Conservation (phyloP, 805 yeast genomes). For the Starmerella riodocensis region DNA sequence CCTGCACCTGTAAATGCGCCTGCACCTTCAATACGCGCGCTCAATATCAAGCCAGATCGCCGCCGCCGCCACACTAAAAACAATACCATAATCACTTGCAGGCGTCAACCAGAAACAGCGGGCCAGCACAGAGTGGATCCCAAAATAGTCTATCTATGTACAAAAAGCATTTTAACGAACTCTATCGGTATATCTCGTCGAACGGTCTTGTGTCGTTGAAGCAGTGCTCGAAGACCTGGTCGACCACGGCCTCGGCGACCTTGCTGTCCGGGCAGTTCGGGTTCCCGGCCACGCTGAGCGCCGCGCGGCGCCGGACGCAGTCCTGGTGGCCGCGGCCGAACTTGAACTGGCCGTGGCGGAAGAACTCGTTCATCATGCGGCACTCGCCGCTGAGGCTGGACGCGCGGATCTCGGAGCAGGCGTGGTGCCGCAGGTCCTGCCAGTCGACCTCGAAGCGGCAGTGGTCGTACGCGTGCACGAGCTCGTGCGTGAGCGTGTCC, state of each 20-base stretch:
- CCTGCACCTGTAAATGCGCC: too few species aligned
- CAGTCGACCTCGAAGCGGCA: constrained; percentile 79
- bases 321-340: constrained; percentile 76
- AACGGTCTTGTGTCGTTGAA: constrained; percentile 92
- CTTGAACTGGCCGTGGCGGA: constrained; percentile 36
- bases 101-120: too few species aligned
- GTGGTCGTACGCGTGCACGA: constrained; percentile 87
- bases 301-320: constrained; percentile 82
- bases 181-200: constrained; percentile 67
- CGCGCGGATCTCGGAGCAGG: constrained; percentile 93
- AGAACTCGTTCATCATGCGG: constrained; percentile 72
- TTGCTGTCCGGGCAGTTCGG: constrained; percentile 63
- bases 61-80: too few species aligned
- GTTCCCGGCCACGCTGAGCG: constrained; percentile 69
- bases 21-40: too few species aligned
- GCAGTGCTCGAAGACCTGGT: constrained; percentile 84
- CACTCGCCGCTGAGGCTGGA: constrained; percentile 91
- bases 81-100: too few species aligned
- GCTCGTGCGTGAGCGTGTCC: constrained; percentile 83
- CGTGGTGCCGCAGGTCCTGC: constrained; percentile 77
- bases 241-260: constrained; percentile 67
- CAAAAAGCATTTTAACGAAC: neutral
- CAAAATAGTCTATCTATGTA: neutral
- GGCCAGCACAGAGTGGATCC: too few species aligned
- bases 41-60: too few species aligned